Conservation (phyloP, 2,329 filamentous ascomycete genomes). For the Colletotrichum sp. region DNA sequence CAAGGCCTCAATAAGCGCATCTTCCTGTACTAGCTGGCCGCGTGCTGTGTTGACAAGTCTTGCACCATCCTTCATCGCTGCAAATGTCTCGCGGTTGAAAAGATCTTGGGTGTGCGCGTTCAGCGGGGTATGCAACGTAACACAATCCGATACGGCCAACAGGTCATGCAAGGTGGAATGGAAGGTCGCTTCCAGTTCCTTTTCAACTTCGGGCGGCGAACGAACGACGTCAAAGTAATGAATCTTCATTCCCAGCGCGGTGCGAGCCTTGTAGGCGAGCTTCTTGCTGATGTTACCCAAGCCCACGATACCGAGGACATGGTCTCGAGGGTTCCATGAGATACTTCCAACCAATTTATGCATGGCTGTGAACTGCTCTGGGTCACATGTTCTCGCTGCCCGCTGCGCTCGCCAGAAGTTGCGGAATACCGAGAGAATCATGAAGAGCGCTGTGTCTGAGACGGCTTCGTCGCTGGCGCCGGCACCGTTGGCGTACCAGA, state of each 20-base stretch:
- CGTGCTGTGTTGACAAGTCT: conserved; percentile 58
- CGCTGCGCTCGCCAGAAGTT: conserved; percentile 53
- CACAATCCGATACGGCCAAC: conserved; percentile 34
- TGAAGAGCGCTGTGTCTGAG: conserved; percentile 45
- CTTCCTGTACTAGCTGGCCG: conserved; percentile 57
- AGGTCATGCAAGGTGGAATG: conserved; percentile 31
- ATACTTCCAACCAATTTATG: conserved; percentile 49
- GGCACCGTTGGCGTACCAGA: conserved; percentile 50
- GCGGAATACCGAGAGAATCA: conserved; percentile 53
- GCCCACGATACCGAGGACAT: conserved; percentile 57
- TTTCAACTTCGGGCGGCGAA: conserved; percentile 30
- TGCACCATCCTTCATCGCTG: conserved; percentile 50
- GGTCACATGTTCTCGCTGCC: conserved; percentile 48
- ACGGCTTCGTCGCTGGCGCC: conserved; percentile 48
- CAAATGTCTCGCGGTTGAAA: conserved; percentile 37
- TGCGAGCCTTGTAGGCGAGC: conserved; percentile 49
- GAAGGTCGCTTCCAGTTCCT: conserved; percentile 31
- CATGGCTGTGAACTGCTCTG: conserved; percentile 42
- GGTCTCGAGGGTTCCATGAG: conserved; percentile 53
- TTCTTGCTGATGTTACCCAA: conserved; percentile 52
- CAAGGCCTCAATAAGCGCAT: conserved; percentile 50
- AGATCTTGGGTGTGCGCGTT: conserved; percentile 30
- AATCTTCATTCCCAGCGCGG: conserved; percentile 58
- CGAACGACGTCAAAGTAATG: conserved; percentile 54
- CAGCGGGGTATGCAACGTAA: conserved; percentile 37